These are phyloP conservation scores for Scleroderma citrinum DNA, from an alignment of 768 basidiomycete genomes.

Conservation along the genomic window DNA sequence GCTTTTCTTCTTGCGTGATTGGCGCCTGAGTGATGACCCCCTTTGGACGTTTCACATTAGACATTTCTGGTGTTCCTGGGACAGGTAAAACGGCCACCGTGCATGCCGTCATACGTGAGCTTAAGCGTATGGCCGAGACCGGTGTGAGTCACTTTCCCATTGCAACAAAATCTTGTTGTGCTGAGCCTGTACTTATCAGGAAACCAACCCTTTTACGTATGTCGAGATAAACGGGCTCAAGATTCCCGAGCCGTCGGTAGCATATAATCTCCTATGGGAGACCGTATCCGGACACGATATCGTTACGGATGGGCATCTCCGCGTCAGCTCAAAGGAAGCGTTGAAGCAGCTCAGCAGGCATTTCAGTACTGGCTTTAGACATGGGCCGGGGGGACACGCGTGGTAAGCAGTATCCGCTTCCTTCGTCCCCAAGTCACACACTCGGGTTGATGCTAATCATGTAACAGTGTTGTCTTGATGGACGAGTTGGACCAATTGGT, in stretches of 20 bases:
- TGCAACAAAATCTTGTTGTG: not conserved
- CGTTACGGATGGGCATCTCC: constrained; percentile 53
- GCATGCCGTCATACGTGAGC: constrained; percentile 83
- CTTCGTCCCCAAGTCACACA: not conserved
- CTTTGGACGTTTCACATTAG: too few relatives aligned
- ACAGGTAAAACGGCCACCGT: constrained; percentile 99
- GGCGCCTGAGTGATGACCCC: constrained; percentile 2
- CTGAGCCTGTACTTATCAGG: constrained; percentile 39
- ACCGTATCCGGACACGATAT: constrained; percentile 79
- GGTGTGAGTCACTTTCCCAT: constrained; percentile 43
- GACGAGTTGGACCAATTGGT: constrained; percentile 97
- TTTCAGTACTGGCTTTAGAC: constrained; percentile 59
- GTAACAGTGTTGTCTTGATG: constrained; percentile 84
- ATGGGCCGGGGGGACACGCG: constrained; percentile 80
- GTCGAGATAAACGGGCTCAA: constrained; percentile 97
- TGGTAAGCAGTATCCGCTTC: constrained; percentile 49
- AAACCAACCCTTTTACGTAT: constrained; percentile 90
- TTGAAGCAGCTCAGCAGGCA: constrained; percentile 70
- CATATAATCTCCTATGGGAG: constrained; percentile 91
- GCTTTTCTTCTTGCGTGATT: not conserved
- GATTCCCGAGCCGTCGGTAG: constrained; percentile 88
- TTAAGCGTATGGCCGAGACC: constrained; percentile 82
- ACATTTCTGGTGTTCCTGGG: constrained; percentile 97
- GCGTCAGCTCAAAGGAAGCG: constrained; percentile 74
- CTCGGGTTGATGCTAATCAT: not conserved